Base-by-base conservation (phyloP, 306 rosid genomes). In the Nissolia schottii region DNA sequence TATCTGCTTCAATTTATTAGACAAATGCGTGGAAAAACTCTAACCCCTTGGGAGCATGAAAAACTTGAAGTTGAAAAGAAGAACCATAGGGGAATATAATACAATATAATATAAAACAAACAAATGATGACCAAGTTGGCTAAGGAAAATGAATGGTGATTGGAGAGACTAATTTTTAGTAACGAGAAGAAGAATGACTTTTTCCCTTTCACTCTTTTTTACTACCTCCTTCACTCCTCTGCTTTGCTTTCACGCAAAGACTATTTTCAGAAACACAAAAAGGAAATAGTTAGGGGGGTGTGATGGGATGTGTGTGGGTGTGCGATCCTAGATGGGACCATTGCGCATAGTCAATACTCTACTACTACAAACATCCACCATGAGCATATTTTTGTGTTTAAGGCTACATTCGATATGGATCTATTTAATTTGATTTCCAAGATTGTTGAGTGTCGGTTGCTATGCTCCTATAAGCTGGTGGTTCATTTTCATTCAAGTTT, bases 231-330 rank as follows among this genome's bases (percentile, higher is more conserved):
- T 46, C n/a, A n/a, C 29, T 55, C 70, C 49, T 22, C 7, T 58
- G 69, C 85, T 86, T 91, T 65, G 86, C 90, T 88, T 87, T 66
- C 75, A 88, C 90, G 87, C 85, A 65, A 86, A 86, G 94, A 46
- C 84, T 79, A 64, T 70, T 61, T 34, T 80, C 62, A 84, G 76
- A 75, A 80, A 77, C 81, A 85, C 85, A 64, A 53, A 76, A 56
- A n/a, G n/a, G 60, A 25, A 25, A 38, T 54, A 16, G n/a, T n/a
- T n/a, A n/a, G n/a, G n/a, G n/a, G n/a, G n/a, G n/a, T n/a, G 58
- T 7, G 66, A 55, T 12, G 79, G 63, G 65, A 72, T 74, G 62
- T 77, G 62, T 77, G 86, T 79, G 86, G 74, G 80, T 64, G 77
- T 81, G 85, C 15, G 77, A 85, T 90, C 88, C 90, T 27, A 90